Evolutionary conservation across 352 stramenopile genomes (phyloP).

Genomic region (Nothophytophthora sp.): DNA sequence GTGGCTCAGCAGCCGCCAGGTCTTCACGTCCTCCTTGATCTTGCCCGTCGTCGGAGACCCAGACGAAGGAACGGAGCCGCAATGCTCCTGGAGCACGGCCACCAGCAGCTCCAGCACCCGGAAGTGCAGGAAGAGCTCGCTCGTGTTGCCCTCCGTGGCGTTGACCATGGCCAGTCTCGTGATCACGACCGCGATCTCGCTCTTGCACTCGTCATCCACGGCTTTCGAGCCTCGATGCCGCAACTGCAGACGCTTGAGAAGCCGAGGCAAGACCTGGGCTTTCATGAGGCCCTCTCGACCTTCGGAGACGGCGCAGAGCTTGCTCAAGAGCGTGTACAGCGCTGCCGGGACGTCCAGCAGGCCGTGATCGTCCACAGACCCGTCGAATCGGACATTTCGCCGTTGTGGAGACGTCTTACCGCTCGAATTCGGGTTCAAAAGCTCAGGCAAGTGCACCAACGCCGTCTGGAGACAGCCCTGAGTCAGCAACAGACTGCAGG

Average conservation of each 20-base stretch:
- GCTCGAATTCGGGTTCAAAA: slow-evolving; percentile 23
- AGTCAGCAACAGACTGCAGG: slow-evolving; percentile 41
- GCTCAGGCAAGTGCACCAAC: slow-evolving; percentile 57
- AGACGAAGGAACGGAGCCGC: slow-evolving; percentile 5
- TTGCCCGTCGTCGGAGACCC: slow-evolving; percentile 12
- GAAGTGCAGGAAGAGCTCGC: slow-evolving; percentile 73
- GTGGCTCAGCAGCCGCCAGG: slow-evolving; percentile 50
- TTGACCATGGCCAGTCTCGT: slow-evolving; percentile 54
- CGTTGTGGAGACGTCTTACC: slow-evolving; percentile 10
- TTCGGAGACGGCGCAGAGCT: slow-evolving; percentile 62
- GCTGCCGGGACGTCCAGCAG: slow-evolving; percentile 58
- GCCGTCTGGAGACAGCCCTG: slow-evolving; percentile 60
- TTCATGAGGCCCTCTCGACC: slow-evolving; percentile 57
- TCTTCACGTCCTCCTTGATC: slow-evolving; percentile 17
- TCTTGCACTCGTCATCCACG: slow-evolving; percentile 56
- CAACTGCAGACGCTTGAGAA: slow-evolving; percentile 77
- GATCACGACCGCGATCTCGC: slow-evolving; percentile 63
- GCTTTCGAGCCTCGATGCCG: slow-evolving; percentile 8
- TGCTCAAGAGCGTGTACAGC: slow-evolving; percentile 65
- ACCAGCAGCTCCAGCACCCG: slow-evolving; percentile 53
- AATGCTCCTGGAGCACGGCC: slow-evolving; percentile 24
- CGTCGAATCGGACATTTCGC: slow-evolving; percentile 26
- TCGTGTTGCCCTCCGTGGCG: slow-evolving; percentile 59
- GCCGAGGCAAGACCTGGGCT: slow-evolving; percentile 58
- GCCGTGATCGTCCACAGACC: slow-evolving; percentile 37